These are phyloP conservation scores for Parachaetomium inaequale DNA, from an alignment of 495 filamentous ascomycete species.

Conservation along the genomic window DNA sequence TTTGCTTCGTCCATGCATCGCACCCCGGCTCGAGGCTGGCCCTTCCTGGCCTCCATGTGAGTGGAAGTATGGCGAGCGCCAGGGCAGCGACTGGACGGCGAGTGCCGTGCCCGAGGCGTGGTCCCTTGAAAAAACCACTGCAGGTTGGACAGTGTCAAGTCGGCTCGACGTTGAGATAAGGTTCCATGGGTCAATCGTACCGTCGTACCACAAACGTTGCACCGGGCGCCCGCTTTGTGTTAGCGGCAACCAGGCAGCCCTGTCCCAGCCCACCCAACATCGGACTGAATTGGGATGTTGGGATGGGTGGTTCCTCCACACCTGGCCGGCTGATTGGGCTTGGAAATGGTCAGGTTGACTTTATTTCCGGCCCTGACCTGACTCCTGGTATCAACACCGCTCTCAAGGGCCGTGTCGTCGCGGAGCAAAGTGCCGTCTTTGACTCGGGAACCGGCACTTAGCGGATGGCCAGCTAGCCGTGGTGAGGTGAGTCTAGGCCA, in stretches of 20 bases:
- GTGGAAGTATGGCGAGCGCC: not conserved
- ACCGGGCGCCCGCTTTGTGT: slow-evolving; percentile 6
- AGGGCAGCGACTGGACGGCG: not conserved
- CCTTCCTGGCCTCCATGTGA: not conserved
- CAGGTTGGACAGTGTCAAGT: slow-evolving; percentile 12
- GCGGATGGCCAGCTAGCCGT: not conserved
- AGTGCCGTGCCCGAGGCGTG: not conserved
- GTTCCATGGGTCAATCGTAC: too few species aligned
- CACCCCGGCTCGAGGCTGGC: not conserved
- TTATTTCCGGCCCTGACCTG: too few species aligned
- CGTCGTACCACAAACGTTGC: slow-evolving; percentile 2
- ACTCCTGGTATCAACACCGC: too few species aligned
- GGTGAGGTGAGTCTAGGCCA: not conserved
- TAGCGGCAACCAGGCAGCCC: slow-evolving; percentile 6
- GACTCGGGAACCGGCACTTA: not conserved
- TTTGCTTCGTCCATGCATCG: slow-evolving; percentile 5
- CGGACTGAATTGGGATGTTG: too few species aligned
- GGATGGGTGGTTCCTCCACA: too few species aligned
- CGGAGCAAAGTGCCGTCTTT: not conserved
- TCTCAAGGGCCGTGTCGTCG: too few species aligned
- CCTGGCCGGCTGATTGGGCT: too few species aligned
- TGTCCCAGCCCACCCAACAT: not conserved
- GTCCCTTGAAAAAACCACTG: not conserved
- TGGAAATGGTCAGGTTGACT: too few species aligned
- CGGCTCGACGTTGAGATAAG: slow-evolving; percentile 10